phyloP scores from a whole-genome alignment of 1,284 basidiomycete species.

The Amylostereum areolatum region DNA sequence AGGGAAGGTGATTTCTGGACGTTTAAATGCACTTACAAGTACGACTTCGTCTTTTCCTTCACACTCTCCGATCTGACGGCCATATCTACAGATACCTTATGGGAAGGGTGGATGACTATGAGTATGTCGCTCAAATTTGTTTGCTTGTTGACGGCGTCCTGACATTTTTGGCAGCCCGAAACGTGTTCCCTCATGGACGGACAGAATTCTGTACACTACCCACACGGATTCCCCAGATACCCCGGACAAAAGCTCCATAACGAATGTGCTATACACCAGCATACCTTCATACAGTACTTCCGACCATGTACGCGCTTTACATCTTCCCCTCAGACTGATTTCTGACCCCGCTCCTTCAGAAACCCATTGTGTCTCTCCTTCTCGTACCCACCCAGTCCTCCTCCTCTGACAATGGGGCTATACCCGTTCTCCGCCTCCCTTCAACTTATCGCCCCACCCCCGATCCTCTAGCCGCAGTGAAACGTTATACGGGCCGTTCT shows the following conservation, averaged over 20 bases:
- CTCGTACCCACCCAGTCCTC: slow-evolving; percentile 39
- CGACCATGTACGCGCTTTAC: slow-evolving; percentile 51
- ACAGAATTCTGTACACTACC: slow-evolving; percentile 86
- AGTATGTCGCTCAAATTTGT: slow-evolving; percentile 38
- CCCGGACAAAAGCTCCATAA: slow-evolving; percentile 48
- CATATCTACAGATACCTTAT: slow-evolving; percentile 25
- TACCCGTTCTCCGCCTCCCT: slow-evolving; percentile 47
- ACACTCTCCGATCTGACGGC: too few species aligned
- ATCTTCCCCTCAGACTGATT: not conserved
- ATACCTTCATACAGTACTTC: slow-evolving; percentile 74
- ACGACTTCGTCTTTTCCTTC: slow-evolving; percentile 20
- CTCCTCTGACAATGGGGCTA: slow-evolving; percentile 14
- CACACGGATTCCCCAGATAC: slow-evolving; percentile 59
- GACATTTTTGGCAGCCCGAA: slow-evolving; percentile 43
- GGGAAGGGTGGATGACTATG: slow-evolving; percentile 76
- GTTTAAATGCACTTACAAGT: slow-evolving; percentile 91
- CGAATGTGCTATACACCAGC: slow-evolving; percentile 65
- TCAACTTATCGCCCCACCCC: slow-evolving; percentile 40
- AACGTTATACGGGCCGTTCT: slow-evolving; percentile 55
- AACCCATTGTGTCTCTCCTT: slow-evolving; percentile 63
- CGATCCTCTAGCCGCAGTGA: slow-evolving; percentile 46
- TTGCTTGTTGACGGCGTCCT: not conserved
- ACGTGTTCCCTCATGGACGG: slow-evolving; percentile 90
- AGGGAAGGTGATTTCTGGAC: slow-evolving; percentile 79
- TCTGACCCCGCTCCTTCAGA: slow-evolving; percentile 35